Evolutionary conservation across 164 flowering plant genomes (phyloP).

Genomic region (Annona squamosa): DNA sequence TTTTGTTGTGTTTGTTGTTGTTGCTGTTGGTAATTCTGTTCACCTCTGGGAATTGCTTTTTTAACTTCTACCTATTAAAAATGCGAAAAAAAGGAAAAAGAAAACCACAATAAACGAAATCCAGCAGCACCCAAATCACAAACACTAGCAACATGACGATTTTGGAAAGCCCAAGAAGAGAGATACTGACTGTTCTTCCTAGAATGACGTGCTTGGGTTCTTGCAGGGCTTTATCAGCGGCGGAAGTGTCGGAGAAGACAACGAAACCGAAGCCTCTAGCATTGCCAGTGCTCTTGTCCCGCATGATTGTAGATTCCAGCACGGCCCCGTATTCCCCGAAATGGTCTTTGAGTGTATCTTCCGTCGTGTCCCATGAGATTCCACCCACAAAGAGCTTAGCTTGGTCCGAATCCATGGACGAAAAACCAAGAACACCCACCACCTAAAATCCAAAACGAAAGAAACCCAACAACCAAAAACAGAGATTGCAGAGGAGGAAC

Average conservation of each 20-base stretch:
- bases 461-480: not conserved
- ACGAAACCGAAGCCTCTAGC: conserved; percentile 71
- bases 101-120: not conserved
- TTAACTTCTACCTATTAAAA: conserved; percentile 65
- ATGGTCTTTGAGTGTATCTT: conserved; percentile 40
- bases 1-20: conserved; percentile 25
- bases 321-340: conserved; percentile 55
- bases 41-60: conserved; percentile 57
- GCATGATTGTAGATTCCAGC: conserved; percentile 28
- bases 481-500: not conserved
- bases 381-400: conserved; percentile 66
- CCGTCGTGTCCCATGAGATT: conserved; percentile 53
- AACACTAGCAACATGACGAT: not conserved
- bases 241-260: conserved; percentile 42
- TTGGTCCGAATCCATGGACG: conserved; percentile 35
- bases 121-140: not conserved
- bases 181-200: conserved; percentile 44
- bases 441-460: not conserved
- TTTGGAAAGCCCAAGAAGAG: not conserved
- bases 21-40: conserved; percentile 35
- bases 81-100: not conserved
- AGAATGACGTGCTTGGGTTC: conserved; percentile 42
- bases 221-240: conserved; percentile 45
- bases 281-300: conserved; percentile 32
- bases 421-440: not conserved